Percentiles rank a stretch among this genome's conserved stretches.
Evolutionary conservation across 1,284 basidiomycete genomes (phyloP).

Genomic region (Schizophyllum commune): DNA sequence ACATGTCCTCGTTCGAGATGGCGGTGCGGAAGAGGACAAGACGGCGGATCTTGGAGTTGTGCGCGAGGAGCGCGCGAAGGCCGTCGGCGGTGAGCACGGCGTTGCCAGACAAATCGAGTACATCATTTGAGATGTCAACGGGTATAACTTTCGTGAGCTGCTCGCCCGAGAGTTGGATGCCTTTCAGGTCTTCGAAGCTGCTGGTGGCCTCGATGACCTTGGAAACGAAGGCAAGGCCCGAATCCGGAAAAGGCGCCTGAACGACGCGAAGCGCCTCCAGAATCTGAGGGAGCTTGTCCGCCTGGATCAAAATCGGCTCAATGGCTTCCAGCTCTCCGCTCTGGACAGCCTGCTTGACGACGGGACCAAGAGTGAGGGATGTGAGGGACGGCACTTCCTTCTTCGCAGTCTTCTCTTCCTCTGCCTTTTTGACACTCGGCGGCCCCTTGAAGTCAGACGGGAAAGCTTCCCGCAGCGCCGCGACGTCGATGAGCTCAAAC

Average conservation of each 20-base stretch:
- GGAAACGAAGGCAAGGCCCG: constrained; percentile 16
- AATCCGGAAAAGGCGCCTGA: constrained; percentile 18
- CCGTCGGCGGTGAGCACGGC: constrained; percentile 14
- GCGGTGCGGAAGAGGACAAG: constrained; percentile 19
- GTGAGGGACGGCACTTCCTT: constrained; percentile 17
- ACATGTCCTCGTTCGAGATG: constrained; percentile 17
- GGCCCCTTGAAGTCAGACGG: constrained; percentile 16
- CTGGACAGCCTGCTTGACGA: constrained; percentile 18
- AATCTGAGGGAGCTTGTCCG: constrained; percentile 16
- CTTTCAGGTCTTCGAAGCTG: constrained; percentile 13
- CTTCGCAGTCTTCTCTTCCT: neutral
- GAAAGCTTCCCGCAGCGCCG: constrained; percentile 22
- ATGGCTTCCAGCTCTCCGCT: constrained; percentile 15
- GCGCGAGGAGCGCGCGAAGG: constrained; percentile 14
- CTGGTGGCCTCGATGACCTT: constrained; percentile 10
- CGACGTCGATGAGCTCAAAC: constrained; percentile 13
- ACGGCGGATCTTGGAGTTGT: constrained; percentile 15
- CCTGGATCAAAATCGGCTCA: constrained; percentile 19
- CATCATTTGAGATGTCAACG: constrained; percentile 6
- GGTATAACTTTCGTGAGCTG: constrained; percentile 16
- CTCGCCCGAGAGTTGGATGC: constrained; percentile 13
- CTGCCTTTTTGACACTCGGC: neutral
- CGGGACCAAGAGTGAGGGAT: constrained; percentile 19
- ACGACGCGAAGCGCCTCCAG: constrained; percentile 11
- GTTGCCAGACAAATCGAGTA: constrained; percentile 16